These are phyloP conservation scores for Aureoboletus auriporus DNA, from an alignment of 768 basidiomycete genomes.

Conservation along the genomic window DNA sequence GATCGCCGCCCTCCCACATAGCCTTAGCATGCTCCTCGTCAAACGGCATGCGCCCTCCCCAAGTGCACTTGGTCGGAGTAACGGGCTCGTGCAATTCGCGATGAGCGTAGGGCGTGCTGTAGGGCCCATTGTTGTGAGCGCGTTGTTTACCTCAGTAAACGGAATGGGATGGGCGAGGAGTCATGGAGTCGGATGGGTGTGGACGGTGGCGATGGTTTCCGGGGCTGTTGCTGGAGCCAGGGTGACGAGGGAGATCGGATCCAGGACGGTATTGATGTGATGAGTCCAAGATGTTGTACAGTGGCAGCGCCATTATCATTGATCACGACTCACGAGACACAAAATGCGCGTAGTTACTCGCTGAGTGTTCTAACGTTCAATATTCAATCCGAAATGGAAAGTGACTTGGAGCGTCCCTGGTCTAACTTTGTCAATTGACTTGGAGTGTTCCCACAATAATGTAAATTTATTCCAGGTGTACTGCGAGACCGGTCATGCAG, in stretches of 20 bases:
- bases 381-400: no score
- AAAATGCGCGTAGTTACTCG: no score
- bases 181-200: slow-evolving; percentile 9
- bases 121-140: slow-evolving; percentile 50
- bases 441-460: no score
- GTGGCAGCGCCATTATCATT: no score
- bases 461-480: no score
- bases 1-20: slow-evolving; percentile 22
- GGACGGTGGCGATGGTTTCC: slow-evolving; percentile 13
- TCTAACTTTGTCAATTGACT: no score
- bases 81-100: slow-evolving; percentile 55
- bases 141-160: slow-evolving; percentile 17
- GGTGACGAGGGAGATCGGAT: slow-evolving; percentile 5
- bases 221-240: slow-evolving; percentile 8
- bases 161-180: slow-evolving; percentile 6
- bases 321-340: no score
- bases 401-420: no score
- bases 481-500: no score
- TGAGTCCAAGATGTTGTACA: no score
- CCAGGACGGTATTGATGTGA: background rate
- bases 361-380: no score
- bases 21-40: slow-evolving; percentile 58
- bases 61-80: slow-evolving; percentile 51
- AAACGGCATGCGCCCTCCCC: slow-evolving; percentile 47
- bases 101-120: slow-evolving; percentile 53